Evolutionary conservation across 441 rosid species (phyloP).

Genomic region (Pelargonium australe): DNA sequence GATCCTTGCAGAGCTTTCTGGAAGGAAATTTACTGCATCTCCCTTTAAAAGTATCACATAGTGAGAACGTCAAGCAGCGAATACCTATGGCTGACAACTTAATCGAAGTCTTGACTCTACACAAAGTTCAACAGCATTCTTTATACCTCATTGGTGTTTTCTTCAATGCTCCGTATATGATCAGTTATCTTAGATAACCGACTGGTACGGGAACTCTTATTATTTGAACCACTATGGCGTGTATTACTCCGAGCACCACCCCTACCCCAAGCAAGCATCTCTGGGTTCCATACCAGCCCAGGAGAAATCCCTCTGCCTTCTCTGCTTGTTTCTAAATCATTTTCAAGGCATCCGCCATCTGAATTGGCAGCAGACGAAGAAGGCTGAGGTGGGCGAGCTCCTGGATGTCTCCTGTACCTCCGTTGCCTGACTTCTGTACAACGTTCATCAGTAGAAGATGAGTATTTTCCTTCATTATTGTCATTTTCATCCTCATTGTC

Average conservation of each 20-base stretch:
- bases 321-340: slow-evolving; percentile 37
- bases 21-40: slow-evolving; percentile 12
- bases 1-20: slow-evolving; percentile 13
- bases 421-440: slow-evolving; percentile 39
- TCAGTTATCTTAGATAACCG: slow-evolving; percentile 52
- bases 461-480: slow-evolving; percentile 50
- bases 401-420: slow-evolving; percentile 49
- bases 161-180: slow-evolving; percentile 45
- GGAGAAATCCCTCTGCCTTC: slow-evolving; percentile 47
- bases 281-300: slow-evolving; percentile 49
- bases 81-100: neutral
- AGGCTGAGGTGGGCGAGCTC: slow-evolving; percentile 42
- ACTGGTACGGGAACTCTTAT: slow-evolving; percentile 37
- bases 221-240: slow-evolving; percentile 40
- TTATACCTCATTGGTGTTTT: slow-evolving; percentile 47
- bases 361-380: slow-evolving; percentile 41
- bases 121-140: slow-evolving; percentile 13
- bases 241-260: slow-evolving; percentile 67
- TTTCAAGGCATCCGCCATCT: slow-evolving; percentile 35
- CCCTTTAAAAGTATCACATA: slow-evolving; percentile 11
- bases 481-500: slow-evolving; percentile 53
- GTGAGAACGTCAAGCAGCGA: neutral
- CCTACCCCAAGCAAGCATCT: slow-evolving; percentile 65
- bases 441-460: slow-evolving; percentile 76
- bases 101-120: neutral